phyloP scores from a whole-genome alignment of 2,329 filamentous ascomycete genomes.

The Phoma sp. region DNA sequence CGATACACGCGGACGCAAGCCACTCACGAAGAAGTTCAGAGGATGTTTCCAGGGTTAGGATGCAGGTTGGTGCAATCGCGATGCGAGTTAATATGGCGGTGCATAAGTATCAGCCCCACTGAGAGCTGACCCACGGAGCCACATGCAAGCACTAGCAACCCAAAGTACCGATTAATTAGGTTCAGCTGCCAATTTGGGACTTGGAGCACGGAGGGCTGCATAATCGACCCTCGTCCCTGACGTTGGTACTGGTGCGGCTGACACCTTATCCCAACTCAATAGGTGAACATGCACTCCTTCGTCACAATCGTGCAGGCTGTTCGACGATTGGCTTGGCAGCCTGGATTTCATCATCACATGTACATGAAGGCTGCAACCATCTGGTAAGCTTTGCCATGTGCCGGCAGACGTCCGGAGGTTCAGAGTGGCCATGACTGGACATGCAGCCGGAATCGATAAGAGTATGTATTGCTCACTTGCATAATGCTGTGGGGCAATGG shows the following conservation, averaged over 20 bases:
- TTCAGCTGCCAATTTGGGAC: slow-evolving; percentile 11
- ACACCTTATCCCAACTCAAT: slow-evolving; percentile 3
- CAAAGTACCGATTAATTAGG: neutral
- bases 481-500: slow-evolving; percentile 4
- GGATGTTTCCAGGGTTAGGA: neutral
- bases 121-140: neutral
- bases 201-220: slow-evolving; percentile 4
- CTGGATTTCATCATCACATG: slow-evolving; percentile 3
- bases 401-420: slow-evolving; percentile 8
- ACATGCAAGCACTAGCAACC: neutral
- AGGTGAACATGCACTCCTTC: neutral
- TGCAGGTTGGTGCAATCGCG: neutral
- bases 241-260: slow-evolving; percentile 9
- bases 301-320: neutral
- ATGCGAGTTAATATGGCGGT: neutral
- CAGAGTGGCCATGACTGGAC: slow-evolving; percentile 5
- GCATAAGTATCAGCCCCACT: neutral
- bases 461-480: slow-evolving; percentile 17
- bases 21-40: neutral
- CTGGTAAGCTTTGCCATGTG: neutral
- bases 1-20: neutral
- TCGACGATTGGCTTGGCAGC: neutral
- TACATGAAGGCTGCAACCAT: slow-evolving; percentile 1
- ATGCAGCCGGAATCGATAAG: slow-evolving; percentile 16
- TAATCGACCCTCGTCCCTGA: neutral